Percentiles rank a stretch among this genome's conserved stretches.
Evolutionary conservation across 2,329 filamentous ascomycete species (phyloP).

Genomic region (Neurospora sp.): DNA sequence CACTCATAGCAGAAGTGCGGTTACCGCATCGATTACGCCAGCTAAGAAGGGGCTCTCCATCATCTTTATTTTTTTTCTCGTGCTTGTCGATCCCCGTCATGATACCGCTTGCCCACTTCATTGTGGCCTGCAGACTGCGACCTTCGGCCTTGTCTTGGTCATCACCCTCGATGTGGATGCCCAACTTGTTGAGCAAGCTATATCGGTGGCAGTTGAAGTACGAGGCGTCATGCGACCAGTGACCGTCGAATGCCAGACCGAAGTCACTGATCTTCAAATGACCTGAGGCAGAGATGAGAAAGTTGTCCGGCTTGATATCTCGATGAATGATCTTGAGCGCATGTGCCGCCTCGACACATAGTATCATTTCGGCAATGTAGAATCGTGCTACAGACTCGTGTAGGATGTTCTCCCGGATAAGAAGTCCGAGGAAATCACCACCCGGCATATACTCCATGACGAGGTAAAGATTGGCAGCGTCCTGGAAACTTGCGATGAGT

Average conservation of each 20-base stretch:
- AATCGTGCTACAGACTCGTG: constrained; percentile 70
- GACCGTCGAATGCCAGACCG: constrained; percentile 86
- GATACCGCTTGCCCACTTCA: constrained; percentile 32
- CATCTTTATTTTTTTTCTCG: constrained; percentile 23
- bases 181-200: constrained; percentile 64
- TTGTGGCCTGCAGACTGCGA: constrained; percentile 24
- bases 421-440: constrained; percentile 79
- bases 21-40: constrained; percentile 63
- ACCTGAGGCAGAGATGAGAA: constrained; percentile 76
- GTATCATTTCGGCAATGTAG: constrained; percentile 91
- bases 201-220: constrained; percentile 83
- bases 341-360: constrained; percentile 90
- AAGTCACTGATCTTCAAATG: constrained; percentile 97
- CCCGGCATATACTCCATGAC: constrained; percentile 99
- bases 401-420: constrained; percentile 77
- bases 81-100: constrained; percentile 28
- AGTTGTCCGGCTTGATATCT: constrained; percentile 96
- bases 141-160: constrained; percentile 52
- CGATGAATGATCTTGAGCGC: constrained; percentile 83
- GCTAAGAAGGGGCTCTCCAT: constrained; percentile 45
- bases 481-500: constrained; percentile 81
- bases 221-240: constrained; percentile 83
- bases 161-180: constrained; percentile 65
- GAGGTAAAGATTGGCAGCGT: constrained; percentile 72
- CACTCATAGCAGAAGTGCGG: constrained; percentile 66